Evolutionary conservation across 1,284 basidiomycete genomes (phyloP).

Genomic region (Ustilago crameri): DNA sequence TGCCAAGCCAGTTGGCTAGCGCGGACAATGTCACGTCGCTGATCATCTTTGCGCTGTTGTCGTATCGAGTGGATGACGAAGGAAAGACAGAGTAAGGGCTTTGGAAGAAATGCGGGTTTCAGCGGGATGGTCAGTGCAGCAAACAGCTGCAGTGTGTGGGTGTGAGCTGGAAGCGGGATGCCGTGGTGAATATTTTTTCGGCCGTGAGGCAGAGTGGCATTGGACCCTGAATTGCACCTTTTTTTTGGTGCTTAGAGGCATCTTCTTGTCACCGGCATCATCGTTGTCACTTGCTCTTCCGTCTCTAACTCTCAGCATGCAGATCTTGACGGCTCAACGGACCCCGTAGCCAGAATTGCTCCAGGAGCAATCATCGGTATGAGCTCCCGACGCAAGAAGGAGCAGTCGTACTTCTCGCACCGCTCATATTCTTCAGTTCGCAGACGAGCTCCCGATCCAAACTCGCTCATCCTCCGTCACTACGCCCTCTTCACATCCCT

Average conservation of each 20-base stretch:
- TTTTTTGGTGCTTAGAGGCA: neutral
- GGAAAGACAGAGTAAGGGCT: neutral
- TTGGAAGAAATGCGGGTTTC: neutral
- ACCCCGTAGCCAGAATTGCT: neutral
- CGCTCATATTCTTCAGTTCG: constrained; percentile 6
- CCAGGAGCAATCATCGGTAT: neutral
- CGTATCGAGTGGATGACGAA: neutral
- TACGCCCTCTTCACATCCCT: constrained; percentile 31
- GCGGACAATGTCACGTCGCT: constrained; percentile 62
- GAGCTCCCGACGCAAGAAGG: neutral
- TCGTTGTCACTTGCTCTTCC: no score
- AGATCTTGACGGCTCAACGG: no score
- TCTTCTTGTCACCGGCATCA: no score
- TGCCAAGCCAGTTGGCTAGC: constrained; percentile 64
- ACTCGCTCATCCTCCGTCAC: constrained; percentile 30
- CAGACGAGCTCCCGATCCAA: constrained; percentile 5
- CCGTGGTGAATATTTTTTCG: constrained; percentile 5
- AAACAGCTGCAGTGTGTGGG: neutral
- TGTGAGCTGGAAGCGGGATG: constrained; percentile 10
- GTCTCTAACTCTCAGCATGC: no score
- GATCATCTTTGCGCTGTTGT: constrained; percentile 42
- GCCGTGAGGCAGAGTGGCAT: constrained; percentile 13
- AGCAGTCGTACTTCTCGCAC: constrained; percentile 1
- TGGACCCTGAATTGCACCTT: constrained; percentile 26
- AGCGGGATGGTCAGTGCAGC: constrained; percentile 27